These are phyloP conservation scores for Salix arbutifolia DNA, from an alignment of 345 rosid genomes.

Conservation along the genomic window DNA sequence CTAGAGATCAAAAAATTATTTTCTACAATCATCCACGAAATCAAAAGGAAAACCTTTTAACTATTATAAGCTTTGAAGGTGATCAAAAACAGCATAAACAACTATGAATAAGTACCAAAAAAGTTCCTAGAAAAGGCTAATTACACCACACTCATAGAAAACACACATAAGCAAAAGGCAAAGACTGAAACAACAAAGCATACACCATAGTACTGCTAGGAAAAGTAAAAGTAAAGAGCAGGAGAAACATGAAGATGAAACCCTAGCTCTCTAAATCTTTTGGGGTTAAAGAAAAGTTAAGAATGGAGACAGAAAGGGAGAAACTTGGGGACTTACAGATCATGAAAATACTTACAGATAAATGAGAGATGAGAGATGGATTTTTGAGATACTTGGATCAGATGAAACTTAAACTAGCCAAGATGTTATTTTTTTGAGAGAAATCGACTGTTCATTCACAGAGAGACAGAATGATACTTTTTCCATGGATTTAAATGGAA, in stretches of 20 bases:
- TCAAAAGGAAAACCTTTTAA: background rate
- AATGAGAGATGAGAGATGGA: background rate
- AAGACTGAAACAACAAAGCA: constrained; percentile 4
- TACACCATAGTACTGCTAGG: background rate
- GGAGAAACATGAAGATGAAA: background rate
- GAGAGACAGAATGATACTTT: constrained; percentile 5
- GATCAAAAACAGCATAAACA: background rate
- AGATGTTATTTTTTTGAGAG: background rate
- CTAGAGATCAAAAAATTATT: background rate
- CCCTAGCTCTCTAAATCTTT: background rate
- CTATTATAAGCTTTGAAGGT: background rate
- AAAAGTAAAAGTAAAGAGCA: background rate
- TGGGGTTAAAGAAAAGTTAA: background rate
- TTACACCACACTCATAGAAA: background rate
- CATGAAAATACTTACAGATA: background rate
- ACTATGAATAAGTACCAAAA: background rate
- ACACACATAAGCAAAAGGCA: background rate
- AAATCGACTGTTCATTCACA: background rate
- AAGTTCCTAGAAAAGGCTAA: background rate
- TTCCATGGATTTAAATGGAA: background rate
- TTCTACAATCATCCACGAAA: background rate
- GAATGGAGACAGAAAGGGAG: constrained; percentile 12
- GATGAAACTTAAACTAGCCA: background rate
- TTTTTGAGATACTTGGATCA: constrained; percentile 8
- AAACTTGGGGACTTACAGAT: constrained; percentile 18